Evolutionary conservation across 2,329 filamentous ascomycete species (phyloP).

Genomic region (Elsinoe necatrix): DNA sequence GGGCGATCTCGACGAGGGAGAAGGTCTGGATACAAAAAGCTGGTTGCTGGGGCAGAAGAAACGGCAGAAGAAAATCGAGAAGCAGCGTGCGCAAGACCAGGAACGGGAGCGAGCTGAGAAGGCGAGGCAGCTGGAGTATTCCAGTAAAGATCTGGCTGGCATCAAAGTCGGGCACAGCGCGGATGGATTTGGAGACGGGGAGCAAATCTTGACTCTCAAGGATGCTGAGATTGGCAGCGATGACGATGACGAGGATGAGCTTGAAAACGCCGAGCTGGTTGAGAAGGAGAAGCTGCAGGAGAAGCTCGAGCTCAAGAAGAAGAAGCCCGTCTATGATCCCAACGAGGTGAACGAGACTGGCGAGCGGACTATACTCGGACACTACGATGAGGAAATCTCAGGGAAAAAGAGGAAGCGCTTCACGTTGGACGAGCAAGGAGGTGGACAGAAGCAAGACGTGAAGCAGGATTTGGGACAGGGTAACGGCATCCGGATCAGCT

Average conservation of each 20-base stretch:
- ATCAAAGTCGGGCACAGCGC: conserved; percentile 88
- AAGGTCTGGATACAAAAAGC: conserved; percentile 65
- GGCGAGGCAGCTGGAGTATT: conserved; percentile 69
- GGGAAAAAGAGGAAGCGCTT: conserved; percentile 85
- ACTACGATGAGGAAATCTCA: conserved; percentile 92
- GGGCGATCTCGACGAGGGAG: conserved; percentile 62
- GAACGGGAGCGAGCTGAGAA: conserved; percentile 64
- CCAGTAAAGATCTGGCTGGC: conserved; percentile 75
- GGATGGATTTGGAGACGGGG: conserved; percentile 69
- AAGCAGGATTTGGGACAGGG: conserved; percentile 46
- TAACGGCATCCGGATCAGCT: conserved; percentile 62
- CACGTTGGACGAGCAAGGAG: conserved; percentile 71
- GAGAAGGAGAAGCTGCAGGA: conserved; percentile 67
- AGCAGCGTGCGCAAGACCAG: conserved; percentile 60
- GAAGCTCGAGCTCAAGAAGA: conserved; percentile 78
- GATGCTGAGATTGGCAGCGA: conserved; percentile 74
- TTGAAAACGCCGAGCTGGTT: conserved; percentile 66
- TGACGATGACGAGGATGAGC: conserved; percentile 72
- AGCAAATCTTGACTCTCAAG: conserved; percentile 90
- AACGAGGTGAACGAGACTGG: conserved; percentile 60
- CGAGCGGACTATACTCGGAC: conserved; percentile 62
- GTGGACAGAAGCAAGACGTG: conserved; percentile 54
- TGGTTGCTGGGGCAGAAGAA: conserved; percentile 91
- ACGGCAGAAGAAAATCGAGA: conserved; percentile 80
- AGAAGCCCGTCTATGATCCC: conserved; percentile 80